Percentiles rank a stretch among this genome's conserved stretches.
Evolutionary conservation across 2,329 filamentous ascomycete species (phyloP).

Genomic region (Calycina herbarum): DNA sequence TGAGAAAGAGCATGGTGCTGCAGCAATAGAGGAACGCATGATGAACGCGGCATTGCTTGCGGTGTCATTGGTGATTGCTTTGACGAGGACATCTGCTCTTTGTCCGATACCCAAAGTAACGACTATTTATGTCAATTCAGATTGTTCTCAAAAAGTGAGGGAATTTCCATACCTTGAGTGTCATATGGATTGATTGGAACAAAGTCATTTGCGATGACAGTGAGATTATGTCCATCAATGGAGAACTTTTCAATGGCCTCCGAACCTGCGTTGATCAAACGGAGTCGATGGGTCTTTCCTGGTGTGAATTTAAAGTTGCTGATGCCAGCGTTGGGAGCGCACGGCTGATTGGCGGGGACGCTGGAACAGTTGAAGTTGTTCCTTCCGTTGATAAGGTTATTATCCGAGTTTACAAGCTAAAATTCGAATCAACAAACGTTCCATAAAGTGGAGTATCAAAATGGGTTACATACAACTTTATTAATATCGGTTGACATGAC

Average conservation of each 20-base stretch:
- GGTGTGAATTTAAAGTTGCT: conserved; percentile 34
- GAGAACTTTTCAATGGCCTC: conserved; percentile 46
- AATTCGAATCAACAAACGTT: neutral
- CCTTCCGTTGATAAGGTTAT: conserved; percentile 32
- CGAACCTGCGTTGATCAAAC: conserved; percentile 49
- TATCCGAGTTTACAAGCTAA: conserved; percentile 19
- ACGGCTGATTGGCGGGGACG: conserved; percentile 9
- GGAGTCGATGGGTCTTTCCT: conserved; percentile 46
- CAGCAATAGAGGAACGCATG: conserved; percentile 55
- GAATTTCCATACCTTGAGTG: conserved; percentile 16
- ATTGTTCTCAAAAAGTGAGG: neutral
- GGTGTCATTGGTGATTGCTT: conserved; percentile 42
- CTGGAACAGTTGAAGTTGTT: conserved; percentile 24
- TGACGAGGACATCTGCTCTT: conserved; percentile 44
- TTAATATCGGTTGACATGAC: conserved; percentile 30
- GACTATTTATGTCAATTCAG: conserved; percentile 33
- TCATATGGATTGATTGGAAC: conserved; percentile 43
- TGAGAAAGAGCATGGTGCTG: conserved; percentile 44
- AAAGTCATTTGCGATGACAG: conserved; percentile 63
- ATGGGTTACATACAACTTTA: conserved; percentile 7
- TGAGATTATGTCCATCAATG: conserved; percentile 52
- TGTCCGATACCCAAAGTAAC: conserved; percentile 60
- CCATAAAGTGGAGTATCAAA: neutral
- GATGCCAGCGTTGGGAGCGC: conserved; percentile 23
- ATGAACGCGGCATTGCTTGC: conserved; percentile 43